These are phyloP conservation scores for Ceratobasidium sp. DNA, from an alignment of 1,284 basidiomycete species.

Conservation along the genomic window DNA sequence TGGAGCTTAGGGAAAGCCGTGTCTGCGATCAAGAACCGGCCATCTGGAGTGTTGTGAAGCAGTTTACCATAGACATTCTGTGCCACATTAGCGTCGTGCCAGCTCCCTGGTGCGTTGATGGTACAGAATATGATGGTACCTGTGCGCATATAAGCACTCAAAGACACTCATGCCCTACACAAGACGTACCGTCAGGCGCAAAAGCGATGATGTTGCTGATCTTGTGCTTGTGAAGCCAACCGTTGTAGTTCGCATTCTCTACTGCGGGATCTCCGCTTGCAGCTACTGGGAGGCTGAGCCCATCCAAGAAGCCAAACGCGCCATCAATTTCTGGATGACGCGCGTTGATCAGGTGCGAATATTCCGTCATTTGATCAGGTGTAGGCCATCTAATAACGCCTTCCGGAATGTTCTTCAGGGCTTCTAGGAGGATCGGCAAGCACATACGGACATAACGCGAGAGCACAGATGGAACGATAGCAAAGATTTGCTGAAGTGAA, in stretches of 20 bases:
- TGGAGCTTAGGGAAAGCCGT: constrained; percentile 62
- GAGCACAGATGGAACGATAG: constrained; percentile 54
- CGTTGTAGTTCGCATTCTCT: constrained; percentile 66
- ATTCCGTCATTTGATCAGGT: constrained; percentile 55
- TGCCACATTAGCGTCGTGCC: constrained; percentile 64
- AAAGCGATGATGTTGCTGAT: constrained; percentile 56
- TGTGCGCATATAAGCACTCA: constrained; percentile 45
- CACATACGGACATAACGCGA: constrained; percentile 59
- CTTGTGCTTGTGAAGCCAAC: constrained; percentile 63
- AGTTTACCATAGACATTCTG: constrained; percentile 60
- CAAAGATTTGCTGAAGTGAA: constrained; percentile 60
- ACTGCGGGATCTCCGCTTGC: constrained; percentile 58
- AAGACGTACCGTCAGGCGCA: constrained; percentile 56
- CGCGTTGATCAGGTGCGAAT: constrained; percentile 55
- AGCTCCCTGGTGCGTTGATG: constrained; percentile 64
- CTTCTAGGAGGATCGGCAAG: constrained; percentile 56
- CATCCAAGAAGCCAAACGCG: constrained; percentile 59
- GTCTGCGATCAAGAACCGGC: constrained; percentile 62
- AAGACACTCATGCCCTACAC: neutral
- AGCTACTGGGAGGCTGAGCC: constrained; percentile 53
- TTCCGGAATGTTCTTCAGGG: constrained; percentile 57
- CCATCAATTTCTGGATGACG: constrained; percentile 60
- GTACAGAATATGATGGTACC: constrained; percentile 57
- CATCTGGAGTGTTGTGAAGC: constrained; percentile 55
- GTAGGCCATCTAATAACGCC: constrained; percentile 58